A percentile compares a stretch with the other conserved stretches of the same genome.
phyloP scores from a whole-genome alignment of 805 yeast genomes.

The Candida peoriensis region DNA sequence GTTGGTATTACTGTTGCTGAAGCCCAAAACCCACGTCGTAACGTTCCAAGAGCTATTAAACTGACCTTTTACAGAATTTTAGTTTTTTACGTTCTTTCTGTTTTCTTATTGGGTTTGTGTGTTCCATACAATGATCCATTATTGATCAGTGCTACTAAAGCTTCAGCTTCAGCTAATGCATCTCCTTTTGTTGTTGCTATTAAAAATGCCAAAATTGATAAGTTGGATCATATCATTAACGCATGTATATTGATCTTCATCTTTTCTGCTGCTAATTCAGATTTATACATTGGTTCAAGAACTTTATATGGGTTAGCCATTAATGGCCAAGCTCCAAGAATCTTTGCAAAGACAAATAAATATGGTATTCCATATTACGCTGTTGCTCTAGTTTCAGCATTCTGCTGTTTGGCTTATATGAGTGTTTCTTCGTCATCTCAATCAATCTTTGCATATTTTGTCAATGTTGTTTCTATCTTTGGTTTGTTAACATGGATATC shows the following conservation, averaged over 20 bases:
- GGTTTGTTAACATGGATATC: conserved; percentile 75
- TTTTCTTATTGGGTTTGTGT: conserved; percentile 61
- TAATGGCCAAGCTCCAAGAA: conserved; percentile 68
- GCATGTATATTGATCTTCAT: conserved; percentile 74
- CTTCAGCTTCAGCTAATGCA: conserved; percentile 56
- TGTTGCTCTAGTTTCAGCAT: conserved; percentile 40
- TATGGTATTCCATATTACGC: conserved; percentile 69
- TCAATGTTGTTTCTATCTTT: conserved; percentile 70
- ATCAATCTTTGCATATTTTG: conserved; percentile 60
- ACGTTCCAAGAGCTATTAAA: conserved; percentile 67
- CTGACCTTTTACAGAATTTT: conserved; percentile 66
- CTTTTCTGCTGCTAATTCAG: conserved; percentile 78
- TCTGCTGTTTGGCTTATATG: conserved; percentile 69
- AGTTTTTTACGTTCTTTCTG: conserved; percentile 56
- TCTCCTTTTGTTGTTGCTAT: conserved; percentile 86
- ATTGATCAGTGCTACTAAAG: conserved; percentile 43
- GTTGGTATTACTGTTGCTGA: conserved; percentile 75
- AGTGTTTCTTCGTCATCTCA: conserved; percentile 52
- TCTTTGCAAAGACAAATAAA: conserved; percentile 60
- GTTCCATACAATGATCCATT: conserved; percentile 54
- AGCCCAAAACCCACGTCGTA: conserved; percentile 60
- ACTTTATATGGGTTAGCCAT: conserved; percentile 66
- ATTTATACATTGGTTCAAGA: conserved; percentile 73
- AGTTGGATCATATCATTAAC: conserved; percentile 70
- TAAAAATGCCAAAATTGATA: conserved; percentile 56